Evolutionary conservation across 208 protist species (phyloP), one percentile per base, ranked within the genome.

Genomic region (Tritrichomonas foetus): DNA sequence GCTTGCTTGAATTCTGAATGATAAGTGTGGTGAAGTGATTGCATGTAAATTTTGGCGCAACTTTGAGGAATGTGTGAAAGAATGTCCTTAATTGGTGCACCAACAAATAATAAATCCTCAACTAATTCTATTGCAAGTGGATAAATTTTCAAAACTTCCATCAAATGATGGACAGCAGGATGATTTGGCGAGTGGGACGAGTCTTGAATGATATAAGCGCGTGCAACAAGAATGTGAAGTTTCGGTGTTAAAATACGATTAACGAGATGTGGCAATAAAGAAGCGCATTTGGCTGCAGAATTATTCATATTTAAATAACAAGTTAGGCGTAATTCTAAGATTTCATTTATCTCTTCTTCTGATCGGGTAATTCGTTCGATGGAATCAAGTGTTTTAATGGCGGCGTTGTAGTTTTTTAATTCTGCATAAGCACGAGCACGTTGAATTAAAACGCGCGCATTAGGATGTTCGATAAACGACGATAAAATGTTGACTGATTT

Each of bases 181-280:
- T 82, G 74, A 50, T 82, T 36, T 47, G 74, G 74, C 8, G 11
- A 47, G 30, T 14, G 74, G 3, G 41, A 16, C 16, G 74, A 36
- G 30, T 82, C 41, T 47, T 82, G n/a, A 30, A 82, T 11, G 16
- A 82, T 82, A 50, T 82, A 36, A 30, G 41, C 74, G 3, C 50
- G 41, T n/a, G 74, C 74, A 82, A 50, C 74, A 53, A 82, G 74
- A 1, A 82, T 22, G 50, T 82, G n/a, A 8, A 82, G 74, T 44
- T 82, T 82, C 30, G 74, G 74, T n/a, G 74, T 82, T n/a, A 82
- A 41, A 50, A 50, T 47, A n/a, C 74, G 47, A 41, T 82, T 82
- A n/a, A 41, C n/a, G 20, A 82, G 41, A 30, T 50, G n/a, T n/a
- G n/a, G 69, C 3, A 82, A 47, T 47, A 50, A 50, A 9, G 41